A percentile compares a stretch with the other conserved stretches of the same genome.
These are phyloP conservation scores for Nitzschia sp. DNA, from an alignment of 108 stramenopile species.

Conservation along the genomic window DNA sequence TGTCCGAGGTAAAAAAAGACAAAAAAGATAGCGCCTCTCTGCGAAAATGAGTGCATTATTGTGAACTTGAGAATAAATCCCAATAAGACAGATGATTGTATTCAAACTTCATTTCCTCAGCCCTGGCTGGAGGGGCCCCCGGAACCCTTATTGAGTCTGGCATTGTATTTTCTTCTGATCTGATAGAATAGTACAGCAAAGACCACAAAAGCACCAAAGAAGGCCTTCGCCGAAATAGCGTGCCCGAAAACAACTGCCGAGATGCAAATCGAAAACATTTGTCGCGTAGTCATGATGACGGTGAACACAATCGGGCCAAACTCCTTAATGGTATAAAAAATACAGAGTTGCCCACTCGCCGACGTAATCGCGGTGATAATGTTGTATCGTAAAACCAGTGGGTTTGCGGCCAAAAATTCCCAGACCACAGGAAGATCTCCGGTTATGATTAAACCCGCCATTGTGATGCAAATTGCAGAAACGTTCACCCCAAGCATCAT, in stretches of 20 bases:
- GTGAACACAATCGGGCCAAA: slow-evolving; percentile 99
- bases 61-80: too few relatives aligned
- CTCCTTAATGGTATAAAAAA: slow-evolving; percentile 97
- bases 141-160: slow-evolving; percentile 32
- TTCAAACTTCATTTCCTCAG: too few relatives aligned
- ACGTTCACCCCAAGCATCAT: slow-evolving; percentile 99
- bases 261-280: slow-evolving; percentile 94
- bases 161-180: slow-evolving; percentile 77
- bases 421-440: slow-evolving; percentile 91
- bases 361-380: slow-evolving; percentile 94
- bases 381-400: slow-evolving; percentile 82
- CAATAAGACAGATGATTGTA: too few relatives aligned
- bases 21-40: slow-evolving; percentile 49
- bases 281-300: slow-evolving; percentile 98
- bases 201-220: slow-evolving; percentile 88
- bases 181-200: slow-evolving; percentile 95
- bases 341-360: slow-evolving; percentile 94
- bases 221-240: slow-evolving; percentile 62
- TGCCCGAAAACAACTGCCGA: slow-evolving; percentile 93
- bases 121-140: too few relatives aligned
- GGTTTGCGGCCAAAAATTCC: slow-evolving; percentile 90
- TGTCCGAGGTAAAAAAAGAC: slow-evolving; percentile 69
- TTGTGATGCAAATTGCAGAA: slow-evolving; percentile 93
- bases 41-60: too few relatives aligned
- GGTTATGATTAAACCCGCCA: slow-evolving; percentile 82